These are phyloP conservation scores for Fusarium hostae DNA, from an alignment of 2,329 filamentous ascomycete species.

Conservation along the genomic window DNA sequence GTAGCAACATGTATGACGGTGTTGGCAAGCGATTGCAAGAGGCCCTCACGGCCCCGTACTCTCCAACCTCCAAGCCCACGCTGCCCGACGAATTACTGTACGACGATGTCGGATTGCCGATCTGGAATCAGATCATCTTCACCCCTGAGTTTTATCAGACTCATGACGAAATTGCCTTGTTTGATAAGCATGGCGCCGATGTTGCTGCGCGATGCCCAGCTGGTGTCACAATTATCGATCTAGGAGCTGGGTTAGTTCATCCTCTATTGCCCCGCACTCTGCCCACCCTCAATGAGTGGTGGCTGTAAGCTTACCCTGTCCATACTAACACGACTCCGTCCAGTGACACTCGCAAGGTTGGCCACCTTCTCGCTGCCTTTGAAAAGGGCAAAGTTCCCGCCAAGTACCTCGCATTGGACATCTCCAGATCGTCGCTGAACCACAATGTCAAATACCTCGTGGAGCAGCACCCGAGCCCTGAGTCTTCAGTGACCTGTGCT, in stretches of 20 bases:
- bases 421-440: constrained; percentile 51
- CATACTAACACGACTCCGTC: constrained; percentile 22
- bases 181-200: constrained; percentile 50
- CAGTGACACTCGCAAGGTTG: constrained; percentile 56
- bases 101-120: constrained; percentile 51
- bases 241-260: constrained; percentile 55
- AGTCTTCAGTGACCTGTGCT: constrained; percentile 48
- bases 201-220: constrained; percentile 47
- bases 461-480: constrained; percentile 41
- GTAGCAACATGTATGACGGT: constrained; percentile 47
- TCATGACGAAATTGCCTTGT: constrained; percentile 53
- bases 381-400: constrained; percentile 45
- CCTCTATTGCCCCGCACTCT: constrained; percentile 24
- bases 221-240: constrained; percentile 52
- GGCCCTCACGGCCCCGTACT: constrained; percentile 41
- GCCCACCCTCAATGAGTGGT: constrained; percentile 16
- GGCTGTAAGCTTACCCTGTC: constrained; percentile 31
- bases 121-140: constrained; percentile 57
- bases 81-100: constrained; percentile 56
- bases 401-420: constrained; percentile 55
- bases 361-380: constrained; percentile 51
- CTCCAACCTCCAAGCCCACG: constrained; percentile 41
- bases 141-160: constrained; percentile 55
- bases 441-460: constrained; percentile 50
- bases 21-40: constrained; percentile 45